Evolutionary conservation across 495 filamentous ascomycete species (phyloP), one percentile per base, ranked within the genome.

Genomic region (Haplographium delicatum): DNA sequence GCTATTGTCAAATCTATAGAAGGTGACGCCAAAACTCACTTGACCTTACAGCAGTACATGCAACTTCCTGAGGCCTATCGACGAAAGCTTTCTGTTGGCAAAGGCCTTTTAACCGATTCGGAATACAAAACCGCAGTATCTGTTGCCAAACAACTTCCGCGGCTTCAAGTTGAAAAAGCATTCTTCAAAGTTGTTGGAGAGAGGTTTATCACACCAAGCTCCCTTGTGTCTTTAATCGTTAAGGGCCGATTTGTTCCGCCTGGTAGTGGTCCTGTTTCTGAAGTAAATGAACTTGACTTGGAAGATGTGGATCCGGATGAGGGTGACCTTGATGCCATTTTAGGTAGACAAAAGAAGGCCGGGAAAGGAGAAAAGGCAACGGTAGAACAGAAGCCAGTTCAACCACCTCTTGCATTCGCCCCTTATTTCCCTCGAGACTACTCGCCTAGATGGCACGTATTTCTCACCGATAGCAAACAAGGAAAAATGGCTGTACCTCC

Each of bases 111-210:
- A 37, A 82, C 77, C 6, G 83, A 88, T 44, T 66, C 77, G 43
- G 82, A 96, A 63, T 96, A 96, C 67, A 70, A 78, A 28, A 77
- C 80, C 20, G 88, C 85, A 24, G 70, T 95, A 44, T 62, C 67
- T 35, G 82, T 95, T 34, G 90, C 89, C 20, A 79, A 80, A 57
- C 87, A 95, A 65, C 70, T 98, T 10, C 93, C 93, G 0, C 74
- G 78, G 37, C 71, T 97, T 39, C 75, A 85, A 49, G 79, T 97
- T n/a, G 89, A 89, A 64, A 91, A 89, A 70, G 88, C 89, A 2
- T 98, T 94, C 71, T 98, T 98, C 80, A 98, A 98, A 73, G 93
- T 98, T 43, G 84, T 87, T 57, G 93, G 93, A 51, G 93, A 98
- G 70, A 86, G 83, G 51, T 87, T 82, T 64, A 85, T 97, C 63